Conservation (phyloP, 2,329 filamentous ascomycete genomes). For the Diaporthe capsici region DNA sequence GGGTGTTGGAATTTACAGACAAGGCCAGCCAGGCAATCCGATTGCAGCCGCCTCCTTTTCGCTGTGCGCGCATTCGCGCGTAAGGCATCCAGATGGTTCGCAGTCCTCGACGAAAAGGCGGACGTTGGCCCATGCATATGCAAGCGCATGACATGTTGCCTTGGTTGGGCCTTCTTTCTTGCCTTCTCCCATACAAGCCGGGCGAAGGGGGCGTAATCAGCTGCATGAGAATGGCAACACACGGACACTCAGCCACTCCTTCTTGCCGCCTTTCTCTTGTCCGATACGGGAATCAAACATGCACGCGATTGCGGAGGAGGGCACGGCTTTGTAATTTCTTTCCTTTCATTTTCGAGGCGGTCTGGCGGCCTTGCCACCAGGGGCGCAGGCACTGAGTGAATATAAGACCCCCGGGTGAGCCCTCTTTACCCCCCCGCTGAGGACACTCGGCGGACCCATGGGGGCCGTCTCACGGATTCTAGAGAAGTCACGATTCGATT, state of each 20-base stretch:
- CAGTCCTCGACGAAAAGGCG: neutral
- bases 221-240: conserved; percentile 10
- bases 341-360: neutral
- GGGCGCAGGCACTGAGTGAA: neutral
- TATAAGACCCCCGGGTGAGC: neutral
- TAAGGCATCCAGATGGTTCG: conserved; percentile 32
- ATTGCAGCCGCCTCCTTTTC: neutral
- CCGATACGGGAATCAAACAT: neutral
- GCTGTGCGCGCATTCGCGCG: neutral
- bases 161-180: neutral
- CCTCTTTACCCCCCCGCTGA: neutral
- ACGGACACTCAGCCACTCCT: neutral
- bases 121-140: conserved; percentile 2
- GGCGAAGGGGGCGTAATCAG: neutral
- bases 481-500: neutral
- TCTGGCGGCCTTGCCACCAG: conserved; percentile 7
- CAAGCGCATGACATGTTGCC: neutral
- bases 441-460: neutral
- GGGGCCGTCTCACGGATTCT: conserved; percentile 14
- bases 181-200: conserved; percentile 6
- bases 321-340: neutral
- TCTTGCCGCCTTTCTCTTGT: neutral
- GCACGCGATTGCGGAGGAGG: neutral
- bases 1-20: neutral
- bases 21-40: neutral